Percentiles rank a stretch among this genome's conserved stretches.
phyloP scores from a whole-genome alignment of 768 basidiomycete species.

The Mrakia gelida region DNA sequence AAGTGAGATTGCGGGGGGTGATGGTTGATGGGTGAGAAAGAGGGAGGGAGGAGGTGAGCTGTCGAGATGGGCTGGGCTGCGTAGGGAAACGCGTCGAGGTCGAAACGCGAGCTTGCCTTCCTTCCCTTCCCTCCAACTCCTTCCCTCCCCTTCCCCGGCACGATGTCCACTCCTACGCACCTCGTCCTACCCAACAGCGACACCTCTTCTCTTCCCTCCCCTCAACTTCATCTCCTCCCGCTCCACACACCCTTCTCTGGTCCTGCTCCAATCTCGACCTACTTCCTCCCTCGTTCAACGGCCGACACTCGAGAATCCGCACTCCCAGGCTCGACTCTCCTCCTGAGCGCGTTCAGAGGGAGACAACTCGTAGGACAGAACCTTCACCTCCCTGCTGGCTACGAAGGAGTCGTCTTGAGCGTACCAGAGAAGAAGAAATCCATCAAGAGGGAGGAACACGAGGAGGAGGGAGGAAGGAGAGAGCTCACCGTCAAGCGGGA shows the following conservation, averaged over 20 bases:
- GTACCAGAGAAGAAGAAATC: not conserved
- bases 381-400: conserved; percentile 9
- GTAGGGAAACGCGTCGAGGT: not conserved
- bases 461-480: not conserved
- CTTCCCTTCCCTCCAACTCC: not conserved
- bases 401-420: conserved; percentile 17
- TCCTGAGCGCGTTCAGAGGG: conserved; percentile 23
- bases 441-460: not conserved
- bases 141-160: not conserved
- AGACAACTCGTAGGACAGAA: conserved; percentile 28
- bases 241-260: conserved; percentile 71
- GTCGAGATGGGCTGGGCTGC: too few relatives aligned
- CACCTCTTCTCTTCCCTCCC: not conserved
- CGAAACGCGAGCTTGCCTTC: not conserved
- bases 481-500: not conserved
- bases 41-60: not conserved
- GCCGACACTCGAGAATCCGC: conserved; percentile 2
- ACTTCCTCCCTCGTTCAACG: conserved; percentile 56
- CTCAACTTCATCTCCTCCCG: conserved; percentile 59
- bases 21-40: not conserved
- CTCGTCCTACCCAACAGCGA: not conserved
- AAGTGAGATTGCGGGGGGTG: too few relatives aligned
- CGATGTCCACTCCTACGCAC: not conserved
- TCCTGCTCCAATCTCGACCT: conserved; percentile 67
- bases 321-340: not conserved